These are phyloP conservation scores for Magnaporthales sp. DNA, from an alignment of 2,329 filamentous ascomycete species.

Conservation along the genomic window DNA sequence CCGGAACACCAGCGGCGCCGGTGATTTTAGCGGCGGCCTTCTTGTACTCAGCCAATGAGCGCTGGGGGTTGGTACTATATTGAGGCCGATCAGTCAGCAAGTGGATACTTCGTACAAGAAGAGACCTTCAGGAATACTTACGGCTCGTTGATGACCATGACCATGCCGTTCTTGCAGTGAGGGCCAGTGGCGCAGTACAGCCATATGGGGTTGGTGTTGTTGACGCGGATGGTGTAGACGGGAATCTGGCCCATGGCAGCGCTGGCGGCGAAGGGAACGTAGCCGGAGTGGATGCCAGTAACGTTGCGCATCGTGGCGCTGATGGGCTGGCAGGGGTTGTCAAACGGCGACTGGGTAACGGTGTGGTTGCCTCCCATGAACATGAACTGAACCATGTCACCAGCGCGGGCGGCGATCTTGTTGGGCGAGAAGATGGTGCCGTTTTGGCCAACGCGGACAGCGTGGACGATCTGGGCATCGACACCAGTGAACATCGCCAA, in stretches of 20 bases:
- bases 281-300: conserved; percentile 58
- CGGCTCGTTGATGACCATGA: conserved; percentile 69
- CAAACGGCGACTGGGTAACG: conserved; percentile 66
- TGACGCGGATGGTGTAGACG: conserved; percentile 64
- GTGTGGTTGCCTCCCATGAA: conserved; percentile 67
- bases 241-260: conserved; percentile 42
- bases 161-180: conserved; percentile 71
- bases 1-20: conserved; percentile 21
- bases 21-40: conserved; percentile 28
- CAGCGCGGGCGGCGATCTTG: conserved; percentile 52
- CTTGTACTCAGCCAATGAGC: conserved; percentile 43
- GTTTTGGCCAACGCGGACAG: conserved; percentile 36
- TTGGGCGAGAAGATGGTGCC: conserved; percentile 57
- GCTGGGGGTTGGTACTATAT: conserved; percentile 35
- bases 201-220: conserved; percentile 65
- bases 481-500: conserved; percentile 18
- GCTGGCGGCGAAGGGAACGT: conserved; percentile 52
- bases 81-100: not conserved
- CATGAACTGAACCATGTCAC: conserved; percentile 59
- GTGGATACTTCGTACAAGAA: conserved; percentile 6
- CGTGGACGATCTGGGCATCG: conserved; percentile 40
- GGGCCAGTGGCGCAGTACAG: conserved; percentile 66
- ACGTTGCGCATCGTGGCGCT: conserved; percentile 40
- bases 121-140: conserved; percentile 28
- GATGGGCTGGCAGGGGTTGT: conserved; percentile 16